Conservation (phyloP, 2,329 filamentous ascomycete species). For the Xylariaceae sp. region DNA sequence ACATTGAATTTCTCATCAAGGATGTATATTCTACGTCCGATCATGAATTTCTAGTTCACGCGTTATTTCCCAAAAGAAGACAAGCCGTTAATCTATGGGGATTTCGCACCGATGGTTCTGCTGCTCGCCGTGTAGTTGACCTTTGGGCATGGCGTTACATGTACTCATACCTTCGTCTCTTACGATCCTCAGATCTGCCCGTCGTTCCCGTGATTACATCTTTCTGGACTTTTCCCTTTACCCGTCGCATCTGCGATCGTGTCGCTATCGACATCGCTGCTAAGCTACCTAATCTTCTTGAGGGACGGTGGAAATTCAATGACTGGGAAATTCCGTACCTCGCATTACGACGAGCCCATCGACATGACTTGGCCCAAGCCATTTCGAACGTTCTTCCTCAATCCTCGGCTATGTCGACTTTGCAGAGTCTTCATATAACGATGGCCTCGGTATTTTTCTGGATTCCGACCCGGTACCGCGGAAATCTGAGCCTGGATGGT, state of each 20-base stretch:
- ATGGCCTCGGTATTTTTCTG: not conserved
- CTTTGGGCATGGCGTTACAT: not conserved
- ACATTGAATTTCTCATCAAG: not conserved
- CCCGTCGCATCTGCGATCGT: not conserved
- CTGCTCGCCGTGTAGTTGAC: not conserved
- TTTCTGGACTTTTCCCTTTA: not conserved
- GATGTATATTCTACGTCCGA: conserved; percentile 1
- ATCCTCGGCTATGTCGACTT: not conserved
- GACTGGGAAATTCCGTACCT: not conserved
- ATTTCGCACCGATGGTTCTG: too few species aligned
- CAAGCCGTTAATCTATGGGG: too few species aligned
- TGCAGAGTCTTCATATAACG: not conserved
- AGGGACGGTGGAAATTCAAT: not conserved
- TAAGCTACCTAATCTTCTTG: not conserved
- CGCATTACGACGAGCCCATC: not conserved
- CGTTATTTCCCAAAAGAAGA: too few species aligned
- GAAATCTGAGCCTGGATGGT: not conserved
- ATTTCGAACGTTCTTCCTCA: not conserved
- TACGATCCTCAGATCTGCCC: not conserved
- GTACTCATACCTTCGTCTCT: not conserved
- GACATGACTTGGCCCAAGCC: not conserved
- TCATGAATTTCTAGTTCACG: not conserved
- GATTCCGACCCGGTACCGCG: not conserved
- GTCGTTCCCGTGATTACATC: not conserved
- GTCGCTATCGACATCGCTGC: not conserved